phyloP scores from a whole-genome alignment of 306 rosid genomes.

The Corylus heterophylla region DNA sequence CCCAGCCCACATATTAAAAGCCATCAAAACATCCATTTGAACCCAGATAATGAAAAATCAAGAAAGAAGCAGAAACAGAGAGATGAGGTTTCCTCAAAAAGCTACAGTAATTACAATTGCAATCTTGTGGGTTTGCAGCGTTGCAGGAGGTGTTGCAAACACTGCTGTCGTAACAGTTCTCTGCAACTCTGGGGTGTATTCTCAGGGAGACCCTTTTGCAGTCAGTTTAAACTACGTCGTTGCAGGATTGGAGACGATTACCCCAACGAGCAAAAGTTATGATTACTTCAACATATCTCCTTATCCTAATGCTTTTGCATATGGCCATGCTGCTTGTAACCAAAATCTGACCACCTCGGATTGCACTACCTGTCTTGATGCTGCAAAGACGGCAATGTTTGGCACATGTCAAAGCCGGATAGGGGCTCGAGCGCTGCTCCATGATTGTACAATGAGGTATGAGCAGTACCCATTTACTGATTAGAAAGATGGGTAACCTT shows the following conservation, averaged over 20 bases:
- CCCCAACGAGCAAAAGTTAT: slow-evolving; percentile 30
- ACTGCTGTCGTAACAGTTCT: slow-evolving; percentile 42
- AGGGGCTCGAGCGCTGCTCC: slow-evolving; percentile 62
- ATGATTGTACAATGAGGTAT: slow-evolving; percentile 64
- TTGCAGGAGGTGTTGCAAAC: slow-evolving; percentile 41
- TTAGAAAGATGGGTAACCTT: slow-evolving; percentile 8
- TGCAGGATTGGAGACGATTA: slow-evolving; percentile 34
- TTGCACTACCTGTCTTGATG: slow-evolving; percentile 59
- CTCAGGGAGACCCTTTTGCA: slow-evolving; percentile 58
- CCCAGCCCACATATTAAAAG: not conserved
- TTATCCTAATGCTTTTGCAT: slow-evolving; percentile 70
- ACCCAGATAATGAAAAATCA: not conserved
- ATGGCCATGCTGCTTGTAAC: slow-evolving; percentile 73
- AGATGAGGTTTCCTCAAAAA: slow-evolving; percentile 35
- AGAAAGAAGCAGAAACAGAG: slow-evolving; percentile 4
- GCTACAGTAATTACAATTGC: slow-evolving; percentile 13
- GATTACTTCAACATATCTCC: slow-evolving; percentile 64
- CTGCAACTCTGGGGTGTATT: slow-evolving; percentile 52
- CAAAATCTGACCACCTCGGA: slow-evolving; percentile 50
- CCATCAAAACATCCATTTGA: not conserved
- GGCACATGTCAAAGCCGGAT: slow-evolving; percentile 46
- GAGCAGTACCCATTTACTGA: slow-evolving; percentile 79
- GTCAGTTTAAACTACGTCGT: slow-evolving; percentile 52
- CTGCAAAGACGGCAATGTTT: slow-evolving; percentile 48
- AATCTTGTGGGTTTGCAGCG: slow-evolving; percentile 19